These are phyloP conservation scores for Coriaria nepalensis DNA, from an alignment of 306 rosid species.

Conservation along the genomic window DNA sequence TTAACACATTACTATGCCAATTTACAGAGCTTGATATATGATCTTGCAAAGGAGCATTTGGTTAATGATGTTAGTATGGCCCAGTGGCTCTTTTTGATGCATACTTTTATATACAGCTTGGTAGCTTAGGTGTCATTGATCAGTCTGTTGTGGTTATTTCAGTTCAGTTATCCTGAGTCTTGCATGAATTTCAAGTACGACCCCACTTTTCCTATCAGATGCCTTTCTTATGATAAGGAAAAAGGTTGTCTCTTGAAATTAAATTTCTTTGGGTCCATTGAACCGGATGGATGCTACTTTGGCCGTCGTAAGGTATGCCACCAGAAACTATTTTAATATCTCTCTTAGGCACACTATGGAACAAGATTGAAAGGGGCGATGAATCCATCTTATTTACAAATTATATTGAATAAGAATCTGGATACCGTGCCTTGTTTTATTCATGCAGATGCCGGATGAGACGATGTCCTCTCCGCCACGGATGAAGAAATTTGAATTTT, in stretches of 20 bases:
- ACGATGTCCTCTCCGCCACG: no score
- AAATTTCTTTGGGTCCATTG: slow-evolving; percentile 88
- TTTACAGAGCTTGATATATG: slow-evolving; percentile 82
- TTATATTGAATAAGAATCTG: background rate
- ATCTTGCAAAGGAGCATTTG: slow-evolving; percentile 78
- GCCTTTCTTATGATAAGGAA: slow-evolving; percentile 70
- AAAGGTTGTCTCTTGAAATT: slow-evolving; percentile 85
- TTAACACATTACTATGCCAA: slow-evolving; percentile 77
- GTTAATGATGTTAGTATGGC: slow-evolving; percentile 61
- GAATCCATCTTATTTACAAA: no score
- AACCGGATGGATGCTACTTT: slow-evolving; percentile 75
- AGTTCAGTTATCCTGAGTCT: slow-evolving; percentile 74
- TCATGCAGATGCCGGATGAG: no score
- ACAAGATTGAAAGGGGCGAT: background rate
- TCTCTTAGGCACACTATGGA: background rate
- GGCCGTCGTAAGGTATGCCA: slow-evolving; percentile 73
- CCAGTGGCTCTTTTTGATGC: background rate
- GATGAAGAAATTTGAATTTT: no score
- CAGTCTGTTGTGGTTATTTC: slow-evolving; percentile 25
- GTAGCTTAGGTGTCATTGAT: slow-evolving; percentile 1
- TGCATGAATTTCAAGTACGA: slow-evolving; percentile 67
- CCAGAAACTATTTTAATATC: slow-evolving; percentile 1
- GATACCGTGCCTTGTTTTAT: background rate
- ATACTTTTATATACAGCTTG: slow-evolving; percentile 5
- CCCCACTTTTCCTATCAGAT: slow-evolving; percentile 84